Conservation (phyloP, 2,329 filamentous ascomycete genomes). For the Diaporthe destruens region DNA sequence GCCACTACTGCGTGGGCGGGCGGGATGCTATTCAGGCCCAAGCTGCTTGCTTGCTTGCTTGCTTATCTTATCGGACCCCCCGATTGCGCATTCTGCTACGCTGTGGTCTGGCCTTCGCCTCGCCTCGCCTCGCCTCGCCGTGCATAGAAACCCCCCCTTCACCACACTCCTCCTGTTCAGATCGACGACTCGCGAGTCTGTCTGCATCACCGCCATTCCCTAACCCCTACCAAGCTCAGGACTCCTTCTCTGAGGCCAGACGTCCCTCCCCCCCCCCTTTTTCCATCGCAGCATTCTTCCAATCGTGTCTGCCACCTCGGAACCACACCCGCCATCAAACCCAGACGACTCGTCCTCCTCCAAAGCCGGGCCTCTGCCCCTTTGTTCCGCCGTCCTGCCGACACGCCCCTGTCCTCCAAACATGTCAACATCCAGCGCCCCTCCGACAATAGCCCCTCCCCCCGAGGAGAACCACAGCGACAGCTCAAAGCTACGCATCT, state of each 20-base stretch:
- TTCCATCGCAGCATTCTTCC: slow-evolving; percentile 5
- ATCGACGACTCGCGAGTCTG: slow-evolving; percentile 14
- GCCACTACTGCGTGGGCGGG: background rate
- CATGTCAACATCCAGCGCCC: slow-evolving; percentile 51
- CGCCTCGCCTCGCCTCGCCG: slow-evolving; percentile 20
- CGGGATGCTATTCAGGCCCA: slow-evolving; percentile 30
- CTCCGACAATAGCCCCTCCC: slow-evolving; percentile 45
- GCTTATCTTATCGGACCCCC: slow-evolving; percentile 22
- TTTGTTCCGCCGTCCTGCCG: slow-evolving; percentile 24
- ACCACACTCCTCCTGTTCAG: slow-evolving; percentile 5
- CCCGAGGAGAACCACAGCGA: slow-evolving; percentile 74
- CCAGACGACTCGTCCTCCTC: slow-evolving; percentile 25
- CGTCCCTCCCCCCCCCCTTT: background rate
- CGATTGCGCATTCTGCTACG: slow-evolving; percentile 32
- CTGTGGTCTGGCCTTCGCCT: slow-evolving; percentile 28
- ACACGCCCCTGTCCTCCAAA: slow-evolving; percentile 22
- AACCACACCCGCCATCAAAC: slow-evolving; percentile 16
- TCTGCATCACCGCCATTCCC: slow-evolving; percentile 39
- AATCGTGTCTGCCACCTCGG: background rate
- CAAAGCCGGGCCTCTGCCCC: slow-evolving; percentile 35
- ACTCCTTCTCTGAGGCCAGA: slow-evolving; percentile 12
- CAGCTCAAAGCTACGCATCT: slow-evolving; percentile 88
- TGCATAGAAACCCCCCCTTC: background rate
- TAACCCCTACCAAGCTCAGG: slow-evolving; percentile 32
- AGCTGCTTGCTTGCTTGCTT: slow-evolving; percentile 16